phyloP scores from a whole-genome alignment of 1,139 yeast species.

The Taphrina communis region DNA sequence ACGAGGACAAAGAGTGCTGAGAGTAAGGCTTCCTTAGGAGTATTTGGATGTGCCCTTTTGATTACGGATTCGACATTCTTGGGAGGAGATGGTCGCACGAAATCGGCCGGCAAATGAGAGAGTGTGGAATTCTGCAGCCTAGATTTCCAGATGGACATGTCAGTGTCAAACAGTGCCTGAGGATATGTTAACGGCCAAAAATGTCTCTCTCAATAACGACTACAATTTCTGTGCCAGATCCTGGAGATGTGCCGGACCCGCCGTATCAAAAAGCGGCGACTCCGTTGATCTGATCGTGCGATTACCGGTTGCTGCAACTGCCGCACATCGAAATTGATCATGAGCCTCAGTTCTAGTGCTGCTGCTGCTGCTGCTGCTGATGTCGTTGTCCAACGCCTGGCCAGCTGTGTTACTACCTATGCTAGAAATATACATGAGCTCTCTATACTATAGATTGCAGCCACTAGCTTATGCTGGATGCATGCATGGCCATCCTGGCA shows the following conservation, averaged over 20 bases:
- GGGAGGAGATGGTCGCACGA: constrained; percentile 72
- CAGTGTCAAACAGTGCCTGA: not conserved
- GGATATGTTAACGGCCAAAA: too few relatives aligned
- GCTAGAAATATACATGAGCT: too few relatives aligned
- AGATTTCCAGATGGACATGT: constrained; percentile 34
- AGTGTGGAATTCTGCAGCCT: constrained; percentile 78
- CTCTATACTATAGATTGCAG: too few relatives aligned
- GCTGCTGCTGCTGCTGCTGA: too few relatives aligned
- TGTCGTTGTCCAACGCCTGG: too few relatives aligned
- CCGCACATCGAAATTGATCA: not conserved
- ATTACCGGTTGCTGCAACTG: not conserved
- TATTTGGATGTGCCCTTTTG: constrained; percentile 21
- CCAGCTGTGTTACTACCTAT: too few relatives aligned
- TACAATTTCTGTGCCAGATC: not conserved
- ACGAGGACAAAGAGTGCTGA: constrained; percentile 75
- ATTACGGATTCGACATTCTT: constrained; percentile 65
- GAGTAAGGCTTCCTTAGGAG: constrained; percentile 50
- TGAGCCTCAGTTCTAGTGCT: too few relatives aligned
- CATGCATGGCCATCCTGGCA: too few relatives aligned
- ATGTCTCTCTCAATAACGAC: too few relatives aligned
- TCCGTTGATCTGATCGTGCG: constrained; percentile 3
- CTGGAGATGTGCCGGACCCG: constrained; percentile 7
- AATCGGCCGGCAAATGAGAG: constrained; percentile 86
- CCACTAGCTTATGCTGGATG: too few relatives aligned
- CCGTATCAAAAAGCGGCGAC: not conserved